Percentiles rank a stretch among this genome's conserved stretches.
Evolutionary conservation across 495 filamentous ascomycete species (phyloP).

Genomic region (Chaetomidium leptoderma): DNA sequence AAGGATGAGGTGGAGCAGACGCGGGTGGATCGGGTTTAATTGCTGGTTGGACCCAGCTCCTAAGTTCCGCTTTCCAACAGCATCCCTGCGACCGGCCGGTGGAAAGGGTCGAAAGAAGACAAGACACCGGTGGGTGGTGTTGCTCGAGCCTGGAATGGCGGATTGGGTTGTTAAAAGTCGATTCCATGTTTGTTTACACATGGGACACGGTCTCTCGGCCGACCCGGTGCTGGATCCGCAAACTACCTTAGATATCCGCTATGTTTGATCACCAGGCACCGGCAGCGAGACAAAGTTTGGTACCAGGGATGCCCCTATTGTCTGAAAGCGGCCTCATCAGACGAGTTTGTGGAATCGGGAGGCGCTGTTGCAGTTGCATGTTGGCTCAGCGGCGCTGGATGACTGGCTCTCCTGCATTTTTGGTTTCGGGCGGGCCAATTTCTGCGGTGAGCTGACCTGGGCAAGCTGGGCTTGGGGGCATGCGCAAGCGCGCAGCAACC

Average conservation of each 20-base stretch:
- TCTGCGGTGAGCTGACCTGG: background rate
- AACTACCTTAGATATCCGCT: background rate
- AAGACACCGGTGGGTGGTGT: background rate
- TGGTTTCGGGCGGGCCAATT: background rate
- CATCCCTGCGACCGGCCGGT: constrained; percentile 1
- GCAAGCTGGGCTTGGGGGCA: background rate
- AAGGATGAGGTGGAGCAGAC: constrained; percentile 1
- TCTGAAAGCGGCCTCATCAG: constrained; percentile 4
- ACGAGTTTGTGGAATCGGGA: background rate
- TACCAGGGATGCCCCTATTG: background rate
- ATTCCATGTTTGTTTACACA: background rate
- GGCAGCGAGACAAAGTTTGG: background rate
- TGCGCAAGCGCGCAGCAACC: constrained; percentile 15
- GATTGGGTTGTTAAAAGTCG: background rate
- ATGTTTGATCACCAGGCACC: background rate
- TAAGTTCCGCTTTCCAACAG: background rate
- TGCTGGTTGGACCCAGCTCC: background rate
- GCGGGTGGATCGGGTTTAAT: constrained; percentile 8
- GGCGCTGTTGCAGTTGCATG: constrained; percentile 11
- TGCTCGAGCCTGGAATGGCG: background rate
- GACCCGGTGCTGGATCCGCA: background rate
- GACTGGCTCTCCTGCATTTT: constrained; percentile 11
- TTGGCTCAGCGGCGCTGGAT: constrained; percentile 14
- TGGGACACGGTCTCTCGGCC: too few species aligned
- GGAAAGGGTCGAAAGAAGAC: background rate